Percentiles rank a stretch among this genome's conserved stretches.
phyloP scores from a whole-genome alignment of 148 eudicot genomes.

The Chenopodium berlandieri region DNA sequence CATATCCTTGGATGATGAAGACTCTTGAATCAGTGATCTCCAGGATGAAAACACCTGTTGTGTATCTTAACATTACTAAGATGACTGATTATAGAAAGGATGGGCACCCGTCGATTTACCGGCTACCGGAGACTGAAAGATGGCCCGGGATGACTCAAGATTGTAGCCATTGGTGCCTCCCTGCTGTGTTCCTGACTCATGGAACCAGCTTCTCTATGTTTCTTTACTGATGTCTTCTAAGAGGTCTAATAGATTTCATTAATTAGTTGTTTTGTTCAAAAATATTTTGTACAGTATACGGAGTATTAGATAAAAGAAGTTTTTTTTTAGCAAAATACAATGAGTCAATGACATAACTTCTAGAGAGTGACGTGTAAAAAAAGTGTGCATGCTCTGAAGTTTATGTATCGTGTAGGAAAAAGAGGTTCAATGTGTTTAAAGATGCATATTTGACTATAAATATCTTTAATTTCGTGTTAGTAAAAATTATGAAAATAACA shows the following conservation, averaged over 20 bases:
- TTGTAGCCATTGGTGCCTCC: slow-evolving; percentile 86
- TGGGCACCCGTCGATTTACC: slow-evolving; percentile 62
- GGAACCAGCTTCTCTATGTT: slow-evolving; percentile 71
- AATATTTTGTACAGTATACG: neutral
- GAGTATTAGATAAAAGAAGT: neutral
- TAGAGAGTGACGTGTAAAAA: neutral
- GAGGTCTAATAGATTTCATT: slow-evolving; percentile 10
- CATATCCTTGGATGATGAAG: slow-evolving; percentile 56
- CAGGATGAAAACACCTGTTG: slow-evolving; percentile 47
- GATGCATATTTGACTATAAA: too few relatives aligned
- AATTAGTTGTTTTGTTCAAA: neutral
- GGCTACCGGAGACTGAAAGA: slow-evolving; percentile 22
- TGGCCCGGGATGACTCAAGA: slow-evolving; percentile 38
- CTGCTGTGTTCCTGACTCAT: slow-evolving; percentile 71
- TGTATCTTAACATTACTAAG: slow-evolving; percentile 51
- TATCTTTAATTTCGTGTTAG: too few relatives aligned
- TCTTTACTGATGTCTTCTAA: slow-evolving; percentile 27
- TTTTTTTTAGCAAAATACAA: neutral
- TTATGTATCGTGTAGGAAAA: neutral
- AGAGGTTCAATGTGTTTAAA: too few relatives aligned
- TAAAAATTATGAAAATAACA: too few relatives aligned
- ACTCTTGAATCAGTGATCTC: slow-evolving; percentile 39
- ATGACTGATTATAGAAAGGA: slow-evolving; percentile 70
- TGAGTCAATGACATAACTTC: neutral
- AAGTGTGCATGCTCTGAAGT: neutral